Base-by-base conservation (phyloP, 306 rosid species). In the Boehmeria nivea region DNA sequence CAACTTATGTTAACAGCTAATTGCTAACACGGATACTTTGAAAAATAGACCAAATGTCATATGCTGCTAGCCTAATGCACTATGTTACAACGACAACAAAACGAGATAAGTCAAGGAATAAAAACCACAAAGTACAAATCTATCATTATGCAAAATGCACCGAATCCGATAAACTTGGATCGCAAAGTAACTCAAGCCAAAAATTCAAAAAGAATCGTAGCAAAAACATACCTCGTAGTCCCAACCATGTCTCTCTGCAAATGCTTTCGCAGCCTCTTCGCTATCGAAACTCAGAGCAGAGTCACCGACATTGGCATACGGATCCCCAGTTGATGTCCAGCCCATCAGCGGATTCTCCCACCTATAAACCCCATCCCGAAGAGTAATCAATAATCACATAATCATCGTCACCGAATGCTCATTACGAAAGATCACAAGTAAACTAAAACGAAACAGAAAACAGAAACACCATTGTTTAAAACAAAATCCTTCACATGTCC, bases 341-440 rank as follows among this genome's bases (percentile, higher is more conserved):
- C 99, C 99, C 99, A 91, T 91, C 70, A 91, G 66, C 58, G 99
- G 99, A 68, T 91, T 91, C 64, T 91, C 99, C 99, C 99, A 91
- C 86, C 96, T 87, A 62, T 43, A 54, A 72, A 75, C 58, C 42
- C 43, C 19, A 73, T 66, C 51, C 46, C 11, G 42, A 19, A 63
- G 31, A 64, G 43, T 13, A 57, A 53, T 31, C 22, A 65, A 40
- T 50, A 28, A 68, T 26, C n/a, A 38, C 59, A 28, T 16, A 13
- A 43, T 26, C 39, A 43, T 24, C 24, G 21, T 31, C 36, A 31
- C 36, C 36, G 36, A 31, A n/a, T 31, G 8, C 5, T 31, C 36
- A 0, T 19, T 23, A 63, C 23, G 58, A 52, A 70, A 48, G 15
- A 51, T 24, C 17, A 42, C 44, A 25, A 8, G 6, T 17, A 23